These are phyloP conservation scores for Debaryomyces sp. DNA, from an alignment of 1,139 yeast species.

Conservation along the genomic window DNA sequence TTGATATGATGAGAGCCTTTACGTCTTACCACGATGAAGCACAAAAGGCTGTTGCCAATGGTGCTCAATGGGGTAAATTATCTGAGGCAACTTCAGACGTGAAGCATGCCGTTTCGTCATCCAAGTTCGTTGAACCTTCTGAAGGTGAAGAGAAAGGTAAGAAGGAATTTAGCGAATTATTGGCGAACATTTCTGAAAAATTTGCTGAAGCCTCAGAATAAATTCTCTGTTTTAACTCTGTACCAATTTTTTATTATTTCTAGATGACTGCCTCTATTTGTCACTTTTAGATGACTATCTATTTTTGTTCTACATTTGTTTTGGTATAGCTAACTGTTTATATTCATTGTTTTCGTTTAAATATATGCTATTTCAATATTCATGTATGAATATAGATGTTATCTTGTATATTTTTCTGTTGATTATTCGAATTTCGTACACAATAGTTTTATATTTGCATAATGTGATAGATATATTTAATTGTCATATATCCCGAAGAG, in stretches of 20 bases:
- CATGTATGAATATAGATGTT: too few species aligned
- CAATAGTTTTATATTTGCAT: background rate
- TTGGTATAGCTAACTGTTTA: constrained; percentile 7
- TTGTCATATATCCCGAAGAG: too few species aligned
- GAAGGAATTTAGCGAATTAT: constrained; percentile 74
- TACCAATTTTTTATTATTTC: constrained; percentile 3
- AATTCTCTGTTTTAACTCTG: constrained; percentile 15
- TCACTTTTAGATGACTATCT: background rate
- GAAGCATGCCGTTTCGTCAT: constrained; percentile 89
- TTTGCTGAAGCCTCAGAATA: constrained; percentile 96
- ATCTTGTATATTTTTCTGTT: background rate
- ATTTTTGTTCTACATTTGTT: background rate
- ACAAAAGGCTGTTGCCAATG: constrained; percentile 92
- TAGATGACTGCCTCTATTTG: background rate
- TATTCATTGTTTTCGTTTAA: constrained; percentile 1
- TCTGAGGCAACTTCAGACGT: constrained; percentile 87
- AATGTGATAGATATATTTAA: too few species aligned
- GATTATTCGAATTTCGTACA: background rate
- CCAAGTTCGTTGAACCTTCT: constrained; percentile 95
- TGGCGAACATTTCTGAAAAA: constrained; percentile 78
- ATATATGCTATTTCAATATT: background rate
- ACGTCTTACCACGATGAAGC: constrained; percentile 94
- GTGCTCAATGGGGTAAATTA: constrained; percentile 93
- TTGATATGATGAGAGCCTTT: constrained; percentile 96
- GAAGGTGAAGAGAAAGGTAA: constrained; percentile 80